Percentiles rank a stretch among this genome's conserved stretches.
phyloP scores from a whole-genome alignment of 306 rosid genomes.

The Astragalus glycyphyllos region DNA sequence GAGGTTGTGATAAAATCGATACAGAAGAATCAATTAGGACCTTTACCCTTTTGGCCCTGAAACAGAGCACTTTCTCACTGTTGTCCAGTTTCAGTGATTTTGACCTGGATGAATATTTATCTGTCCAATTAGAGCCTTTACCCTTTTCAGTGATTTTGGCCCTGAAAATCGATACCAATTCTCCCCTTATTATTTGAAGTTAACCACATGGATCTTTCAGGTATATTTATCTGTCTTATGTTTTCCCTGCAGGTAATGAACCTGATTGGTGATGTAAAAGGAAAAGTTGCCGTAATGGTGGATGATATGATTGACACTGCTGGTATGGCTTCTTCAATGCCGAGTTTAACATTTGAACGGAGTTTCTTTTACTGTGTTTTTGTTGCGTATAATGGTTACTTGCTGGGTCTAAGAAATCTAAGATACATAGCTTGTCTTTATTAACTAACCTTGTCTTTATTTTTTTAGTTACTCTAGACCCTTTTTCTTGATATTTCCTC shows the following conservation, averaged over 20 bases:
- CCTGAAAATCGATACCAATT: too few relatives aligned
- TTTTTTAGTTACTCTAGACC: background rate
- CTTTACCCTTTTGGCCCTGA: background rate
- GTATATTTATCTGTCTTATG: conserved; percentile 34
- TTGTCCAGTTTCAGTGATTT: background rate
- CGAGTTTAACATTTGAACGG: conserved; percentile 26
- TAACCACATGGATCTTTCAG: conserved; percentile 8
- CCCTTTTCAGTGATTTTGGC: conserved; percentile 7
- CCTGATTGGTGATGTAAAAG: conserved; percentile 94
- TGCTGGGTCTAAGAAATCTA: conserved; percentile 7
- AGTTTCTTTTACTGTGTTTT: background rate
- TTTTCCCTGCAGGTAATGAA: conserved; percentile 81
- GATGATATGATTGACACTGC: conserved; percentile 99
- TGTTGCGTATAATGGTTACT: background rate
- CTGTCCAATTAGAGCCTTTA: background rate
- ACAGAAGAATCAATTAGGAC: background rate
- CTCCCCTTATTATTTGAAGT: background rate
- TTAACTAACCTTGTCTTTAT: background rate
- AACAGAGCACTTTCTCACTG: background rate
- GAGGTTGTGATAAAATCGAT: conserved; percentile 12
- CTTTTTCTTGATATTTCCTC: conserved; percentile 1
- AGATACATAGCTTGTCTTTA: conserved; percentile 1
- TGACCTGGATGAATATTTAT: too few relatives aligned
- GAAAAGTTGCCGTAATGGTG: conserved; percentile 98
- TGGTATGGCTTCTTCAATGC: conserved; percentile 60